Evolutionary conservation across 2,329 filamentous ascomycete genomes (phyloP).

Genomic region (Pseudophaeomoniella oleicola): DNA sequence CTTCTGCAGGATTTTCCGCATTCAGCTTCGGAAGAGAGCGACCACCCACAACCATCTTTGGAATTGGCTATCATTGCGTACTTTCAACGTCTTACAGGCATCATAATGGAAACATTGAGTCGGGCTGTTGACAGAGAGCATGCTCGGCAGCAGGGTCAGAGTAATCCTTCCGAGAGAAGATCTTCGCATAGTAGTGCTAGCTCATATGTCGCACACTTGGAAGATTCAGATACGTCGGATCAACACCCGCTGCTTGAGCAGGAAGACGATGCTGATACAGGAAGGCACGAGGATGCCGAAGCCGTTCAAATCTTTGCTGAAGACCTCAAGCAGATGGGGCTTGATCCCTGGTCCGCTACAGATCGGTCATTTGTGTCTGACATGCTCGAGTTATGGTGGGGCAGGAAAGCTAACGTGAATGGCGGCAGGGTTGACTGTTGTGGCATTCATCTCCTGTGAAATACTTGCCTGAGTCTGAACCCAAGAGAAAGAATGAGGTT

Average conservation of each 20-base stretch:
- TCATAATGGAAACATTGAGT: slow-evolving; percentile 29
- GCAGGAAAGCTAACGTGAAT: slow-evolving; percentile 25
- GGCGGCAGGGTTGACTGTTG: slow-evolving; percentile 30
- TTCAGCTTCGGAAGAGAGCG: slow-evolving; percentile 7
- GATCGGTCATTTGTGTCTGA: slow-evolving; percentile 31
- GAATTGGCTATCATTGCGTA: slow-evolving; percentile 35
- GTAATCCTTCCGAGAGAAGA: slow-evolving; percentile 11
- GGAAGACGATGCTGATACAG: slow-evolving; percentile 7
- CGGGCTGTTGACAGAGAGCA: slow-evolving; percentile 28
- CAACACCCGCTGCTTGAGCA: slow-evolving; percentile 11
- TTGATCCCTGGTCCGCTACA: slow-evolving; percentile 32
- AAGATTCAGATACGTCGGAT: slow-evolving; percentile 12
- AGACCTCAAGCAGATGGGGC: slow-evolving; percentile 32
- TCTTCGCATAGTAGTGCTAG: slow-evolving; percentile 6
- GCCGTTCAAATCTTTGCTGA: slow-evolving; percentile 24
- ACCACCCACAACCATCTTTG: slow-evolving; percentile 12
- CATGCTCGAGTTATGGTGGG: slow-evolving; percentile 31
- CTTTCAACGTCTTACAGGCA: slow-evolving; percentile 31
- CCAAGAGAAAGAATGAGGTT: too few relatives aligned
- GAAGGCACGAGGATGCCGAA: slow-evolving; percentile 9
- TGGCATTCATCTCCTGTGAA: slow-evolving; percentile 28
- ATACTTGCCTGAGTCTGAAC: too few relatives aligned
- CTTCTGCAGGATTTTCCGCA: slow-evolving; percentile 20
- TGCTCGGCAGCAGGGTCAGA: slow-evolving; percentile 7
- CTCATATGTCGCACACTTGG: slow-evolving; percentile 12